Base-by-base conservation (phyloP, 352 stramenopile species). In the Thalassiosira tumida region DNA sequence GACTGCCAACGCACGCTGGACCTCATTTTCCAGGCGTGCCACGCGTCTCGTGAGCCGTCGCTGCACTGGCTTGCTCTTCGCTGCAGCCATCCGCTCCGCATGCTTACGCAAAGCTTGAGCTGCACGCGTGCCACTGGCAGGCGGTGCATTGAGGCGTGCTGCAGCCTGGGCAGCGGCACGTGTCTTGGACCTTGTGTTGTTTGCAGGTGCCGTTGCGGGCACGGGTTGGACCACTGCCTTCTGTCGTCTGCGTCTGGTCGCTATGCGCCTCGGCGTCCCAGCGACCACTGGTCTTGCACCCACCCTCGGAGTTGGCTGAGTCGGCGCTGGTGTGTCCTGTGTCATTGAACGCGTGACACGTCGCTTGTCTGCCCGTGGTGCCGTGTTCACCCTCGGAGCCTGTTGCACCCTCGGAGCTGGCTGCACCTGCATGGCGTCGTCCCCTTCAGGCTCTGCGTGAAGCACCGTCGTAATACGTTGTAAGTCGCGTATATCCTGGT, bases 311-410 rank as follows among this genome's bases (percentile, higher is more conserved):
- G 15, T 4, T 76, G 67, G 67, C 24, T 38, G 6, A n/a, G 14
- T 10, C 54, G 31, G 15, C 4, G 54, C 24, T 67, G 54, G 54
- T n/a, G 24, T 67, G 54, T 67, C 24, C 31, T 67, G 7, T 5
- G 54, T 29, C 54, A 67, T 67, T 10, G 54, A 10, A 10, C 24
- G 14, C 31, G 31, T 67, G 54, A 59, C 24, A n/a, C 31, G 54
- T n/a, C 5, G 24, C 14, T 10, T 67, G 14, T 21, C 4, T 14
- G 54, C 26, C 31, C 54, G 15, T 38, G 35, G 33, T 59, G 67
- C 40, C 17, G 67, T 26, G 38, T 54, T 43, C 70, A 78, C 70
- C 70, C 38, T 59, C 26, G 70, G 70, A 78, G 31, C 38, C 62
- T 37, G 70, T n/a, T 38, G 37, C 38, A 75, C 65, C 35, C 65